phyloP scores from a whole-genome alignment of 23 red algal genomes.

The Agarophyton chilense region DNA sequence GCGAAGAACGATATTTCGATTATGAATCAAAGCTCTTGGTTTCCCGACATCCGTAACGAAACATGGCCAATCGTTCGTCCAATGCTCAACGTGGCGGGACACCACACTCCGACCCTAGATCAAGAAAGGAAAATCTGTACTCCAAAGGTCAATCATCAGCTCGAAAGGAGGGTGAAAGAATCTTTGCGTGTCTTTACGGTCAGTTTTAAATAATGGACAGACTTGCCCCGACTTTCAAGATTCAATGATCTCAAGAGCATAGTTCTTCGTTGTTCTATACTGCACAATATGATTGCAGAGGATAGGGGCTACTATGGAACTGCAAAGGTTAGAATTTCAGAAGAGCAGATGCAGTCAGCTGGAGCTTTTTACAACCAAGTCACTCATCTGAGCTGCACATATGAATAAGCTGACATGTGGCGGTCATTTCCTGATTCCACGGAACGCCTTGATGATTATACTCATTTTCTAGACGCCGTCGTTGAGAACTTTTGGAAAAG shows the following conservation, averaged over 20 bases:
- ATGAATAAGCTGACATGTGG: not conserved
- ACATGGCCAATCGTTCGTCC: constrained; percentile 16
- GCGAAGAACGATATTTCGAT: constrained; percentile 33
- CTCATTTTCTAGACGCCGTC: not conserved
- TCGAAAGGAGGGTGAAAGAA: constrained; percentile 28
- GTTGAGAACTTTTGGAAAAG: not conserved
- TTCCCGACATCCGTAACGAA: constrained; percentile 13
- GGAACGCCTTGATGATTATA: not conserved
- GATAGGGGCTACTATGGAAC: not conserved
- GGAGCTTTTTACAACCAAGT: not conserved
- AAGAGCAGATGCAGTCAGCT: not conserved
- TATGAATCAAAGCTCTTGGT: constrained; percentile 16
- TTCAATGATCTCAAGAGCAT: not conserved
- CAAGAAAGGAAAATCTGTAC: not conserved
- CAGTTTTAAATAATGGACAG: constrained; percentile 16
- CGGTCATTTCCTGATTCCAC: not conserved
- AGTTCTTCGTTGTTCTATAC: constrained; percentile 10
- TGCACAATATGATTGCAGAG: constrained; percentile 51
- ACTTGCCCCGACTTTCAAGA: not conserved
- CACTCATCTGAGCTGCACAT: not conserved
- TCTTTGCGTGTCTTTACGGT: constrained; percentile 23
- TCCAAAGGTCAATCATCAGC: not conserved
- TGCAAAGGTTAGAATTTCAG: not conserved
- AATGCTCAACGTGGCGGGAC: not conserved
- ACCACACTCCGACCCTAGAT: not conserved